A percentile compares a stretch with the other conserved stretches of the same genome.
Evolutionary conservation across 2,329 filamentous ascomycete species (phyloP).

Genomic region (Fusarium oxysporum): DNA sequence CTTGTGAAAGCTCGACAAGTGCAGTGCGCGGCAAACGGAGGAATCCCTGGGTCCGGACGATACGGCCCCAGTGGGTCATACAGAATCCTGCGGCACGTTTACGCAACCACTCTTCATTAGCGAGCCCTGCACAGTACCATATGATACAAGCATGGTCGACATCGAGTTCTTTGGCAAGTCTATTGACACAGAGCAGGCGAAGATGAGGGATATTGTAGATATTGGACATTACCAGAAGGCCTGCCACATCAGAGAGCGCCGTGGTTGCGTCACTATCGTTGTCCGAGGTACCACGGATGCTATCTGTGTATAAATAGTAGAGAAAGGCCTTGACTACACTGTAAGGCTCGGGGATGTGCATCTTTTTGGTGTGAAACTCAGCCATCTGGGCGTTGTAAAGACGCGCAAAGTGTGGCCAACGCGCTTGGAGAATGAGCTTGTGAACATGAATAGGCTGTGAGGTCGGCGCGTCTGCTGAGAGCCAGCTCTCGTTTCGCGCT

Average conservation of each 20-base stretch:
- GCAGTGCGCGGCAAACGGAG: slow-evolving; percentile 80
- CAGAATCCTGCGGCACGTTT: slow-evolving; percentile 89
- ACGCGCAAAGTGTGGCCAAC: slow-evolving; percentile 96
- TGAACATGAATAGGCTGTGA: slow-evolving; percentile 94
- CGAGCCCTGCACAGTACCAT: slow-evolving; percentile 92
- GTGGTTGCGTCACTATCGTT: slow-evolving; percentile 77
- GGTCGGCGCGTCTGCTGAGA: slow-evolving; percentile 71
- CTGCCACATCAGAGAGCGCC: slow-evolving; percentile 86
- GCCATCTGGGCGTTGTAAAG: slow-evolving; percentile 95
- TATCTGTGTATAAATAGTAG: slow-evolving; percentile 97
- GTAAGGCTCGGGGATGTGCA: slow-evolving; percentile 98
- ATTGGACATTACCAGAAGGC: slow-evolving; percentile 96
- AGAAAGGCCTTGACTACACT: slow-evolving; percentile 93
- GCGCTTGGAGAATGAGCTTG: slow-evolving; percentile 90
- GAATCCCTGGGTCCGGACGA: slow-evolving; percentile 91
- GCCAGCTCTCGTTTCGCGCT: slow-evolving; percentile 64
- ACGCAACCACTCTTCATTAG: slow-evolving; percentile 93
- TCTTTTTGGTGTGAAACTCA: slow-evolving; percentile 95
- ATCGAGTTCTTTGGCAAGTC: slow-evolving; percentile 89
- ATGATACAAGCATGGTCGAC: slow-evolving; percentile 95
- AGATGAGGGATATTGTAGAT: slow-evolving; percentile 97
- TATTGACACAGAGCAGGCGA: slow-evolving; percentile 89
- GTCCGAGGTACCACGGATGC: slow-evolving; percentile 71
- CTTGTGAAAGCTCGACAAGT: slow-evolving; percentile 91
- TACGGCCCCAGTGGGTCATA: slow-evolving; percentile 92